Percentiles rank a stretch among this genome's conserved stretches.
These are phyloP conservation scores for Xerocomus amazonicus DNA, from an alignment of 1,284 basidiomycete genomes.

Conservation along the genomic window DNA sequence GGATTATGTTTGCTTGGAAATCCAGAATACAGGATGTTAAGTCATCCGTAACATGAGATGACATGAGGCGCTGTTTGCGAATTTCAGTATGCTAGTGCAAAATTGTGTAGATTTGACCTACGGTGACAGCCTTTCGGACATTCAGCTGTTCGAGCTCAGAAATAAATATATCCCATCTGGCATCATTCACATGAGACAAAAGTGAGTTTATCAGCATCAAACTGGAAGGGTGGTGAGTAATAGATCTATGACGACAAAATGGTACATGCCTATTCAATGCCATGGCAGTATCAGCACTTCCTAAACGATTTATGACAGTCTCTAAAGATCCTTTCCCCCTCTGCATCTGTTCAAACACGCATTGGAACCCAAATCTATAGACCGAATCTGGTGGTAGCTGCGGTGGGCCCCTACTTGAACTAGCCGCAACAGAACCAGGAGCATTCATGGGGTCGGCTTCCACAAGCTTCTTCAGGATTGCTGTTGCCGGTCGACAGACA, in stretches of 20 bases:
- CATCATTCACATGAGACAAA: slow-evolving; percentile 72
- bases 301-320: slow-evolving; percentile 75
- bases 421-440: slow-evolving; percentile 52
- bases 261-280: slow-evolving; percentile 71
- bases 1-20: slow-evolving; percentile 86
- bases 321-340: slow-evolving; percentile 63
- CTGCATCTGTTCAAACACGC: slow-evolving; percentile 80
- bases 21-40: slow-evolving; percentile 84
- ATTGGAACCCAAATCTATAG: slow-evolving; percentile 77
- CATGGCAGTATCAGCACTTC: slow-evolving; percentile 81
- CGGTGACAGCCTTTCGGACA: slow-evolving; percentile 81
- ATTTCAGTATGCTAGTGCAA: slow-evolving; percentile 11
- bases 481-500: slow-evolving; percentile 94
- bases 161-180: slow-evolving; percentile 76
- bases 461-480: slow-evolving; percentile 85
- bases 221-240: slow-evolving; percentile 37
- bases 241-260: slow-evolving; percentile 2
- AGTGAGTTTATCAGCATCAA: slow-evolving; percentile 91
- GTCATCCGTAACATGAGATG: slow-evolving; percentile 82
- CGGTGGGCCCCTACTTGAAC: slow-evolving; percentile 58
- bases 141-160: slow-evolving; percentile 75
- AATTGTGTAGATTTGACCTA: slow-evolving; percentile 37
- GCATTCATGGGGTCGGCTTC: slow-evolving; percentile 72
- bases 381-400: slow-evolving; percentile 58
- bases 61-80: slow-evolving; percentile 72